A percentile compares a stretch with the other conserved stretches of the same genome.
phyloP scores from a whole-genome alignment of 495 filamentous ascomycete species.

The Podospora sp. region DNA sequence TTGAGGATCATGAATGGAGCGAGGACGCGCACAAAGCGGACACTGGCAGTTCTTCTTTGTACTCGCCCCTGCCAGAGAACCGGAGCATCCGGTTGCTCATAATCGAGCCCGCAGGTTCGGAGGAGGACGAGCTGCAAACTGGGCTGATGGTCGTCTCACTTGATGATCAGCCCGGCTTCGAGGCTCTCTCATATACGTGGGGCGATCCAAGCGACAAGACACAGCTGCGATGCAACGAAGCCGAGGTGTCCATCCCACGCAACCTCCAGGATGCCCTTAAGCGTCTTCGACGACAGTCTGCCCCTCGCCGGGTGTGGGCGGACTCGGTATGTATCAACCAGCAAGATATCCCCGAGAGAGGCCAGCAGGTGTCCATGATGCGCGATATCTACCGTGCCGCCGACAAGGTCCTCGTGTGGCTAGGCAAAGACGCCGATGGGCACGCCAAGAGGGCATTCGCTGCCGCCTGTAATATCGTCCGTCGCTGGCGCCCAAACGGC shows the following conservation, averaged over 20 bases:
- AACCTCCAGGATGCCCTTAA: no score
- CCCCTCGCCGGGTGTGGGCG: slow-evolving; percentile 22
- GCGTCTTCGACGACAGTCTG: slow-evolving; percentile 20
- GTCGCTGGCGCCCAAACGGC: slow-evolving; percentile 13
- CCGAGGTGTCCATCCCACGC: background rate
- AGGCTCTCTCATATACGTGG: slow-evolving; percentile 30
- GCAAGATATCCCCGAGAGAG: slow-evolving; percentile 29
- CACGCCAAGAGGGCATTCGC: slow-evolving; percentile 10
- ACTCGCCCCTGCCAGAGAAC: slow-evolving; percentile 18
- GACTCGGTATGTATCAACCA: slow-evolving; percentile 37
- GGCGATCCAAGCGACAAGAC: slow-evolving; percentile 20
- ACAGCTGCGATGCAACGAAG: slow-evolving; percentile 13
- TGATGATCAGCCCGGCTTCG: slow-evolving; percentile 19
- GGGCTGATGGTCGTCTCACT: slow-evolving; percentile 8
- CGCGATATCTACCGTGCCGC: slow-evolving; percentile 21
- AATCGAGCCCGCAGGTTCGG: slow-evolving; percentile 14
- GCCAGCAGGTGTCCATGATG: slow-evolving; percentile 33
- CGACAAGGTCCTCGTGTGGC: slow-evolving; percentile 22
- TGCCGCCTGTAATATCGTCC: slow-evolving; percentile 18
- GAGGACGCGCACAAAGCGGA: background rate
- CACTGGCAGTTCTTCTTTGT: background rate
- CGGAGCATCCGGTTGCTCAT: slow-evolving; percentile 17
- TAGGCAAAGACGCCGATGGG: slow-evolving; percentile 9
- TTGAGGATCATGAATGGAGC: slow-evolving; percentile 9
- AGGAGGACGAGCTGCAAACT: no score